phyloP scores from a whole-genome alignment of 2,329 filamentous ascomycete genomes.

The Lasiodiplodia sp. region DNA sequence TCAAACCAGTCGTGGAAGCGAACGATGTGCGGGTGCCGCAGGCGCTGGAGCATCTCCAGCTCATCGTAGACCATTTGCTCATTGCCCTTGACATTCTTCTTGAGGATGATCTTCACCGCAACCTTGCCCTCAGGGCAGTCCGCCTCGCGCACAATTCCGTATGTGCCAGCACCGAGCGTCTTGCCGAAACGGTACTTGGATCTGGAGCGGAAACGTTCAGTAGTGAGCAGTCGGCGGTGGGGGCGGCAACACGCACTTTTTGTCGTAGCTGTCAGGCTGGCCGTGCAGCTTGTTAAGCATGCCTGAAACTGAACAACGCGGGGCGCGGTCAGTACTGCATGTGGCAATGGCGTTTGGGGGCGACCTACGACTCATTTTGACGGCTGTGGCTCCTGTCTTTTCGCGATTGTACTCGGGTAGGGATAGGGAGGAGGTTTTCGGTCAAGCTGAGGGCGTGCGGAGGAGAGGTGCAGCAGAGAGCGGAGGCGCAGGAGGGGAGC shows the following conservation, averaged over 20 bases:
- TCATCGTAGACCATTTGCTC: slow-evolving; percentile 99
- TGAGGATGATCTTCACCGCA: slow-evolving; percentile 97
- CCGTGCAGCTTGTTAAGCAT: slow-evolving; percentile 97
- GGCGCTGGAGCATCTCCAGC: slow-evolving; percentile 86
- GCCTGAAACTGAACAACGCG: slow-evolving; percentile 69
- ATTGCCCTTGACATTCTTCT: slow-evolving; percentile 98
- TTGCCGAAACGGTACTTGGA: slow-evolving; percentile 90
- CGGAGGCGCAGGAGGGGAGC: slow-evolving; percentile 42
- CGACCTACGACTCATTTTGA: slow-evolving; percentile 46
- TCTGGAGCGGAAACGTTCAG: slow-evolving; percentile 55
- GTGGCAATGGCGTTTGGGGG: slow-evolving; percentile 21
- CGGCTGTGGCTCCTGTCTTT: slow-evolving; percentile 24
- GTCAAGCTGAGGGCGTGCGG: slow-evolving; percentile 41
- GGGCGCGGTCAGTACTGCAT: slow-evolving; percentile 33
- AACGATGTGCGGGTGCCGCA: slow-evolving; percentile 95
- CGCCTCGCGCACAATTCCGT: slow-evolving; percentile 96
- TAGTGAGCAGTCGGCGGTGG: slow-evolving; percentile 22
- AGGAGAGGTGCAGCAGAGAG: slow-evolving; percentile 37
- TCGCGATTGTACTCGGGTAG: slow-evolving; percentile 15
- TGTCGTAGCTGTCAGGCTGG: slow-evolving; percentile 98
- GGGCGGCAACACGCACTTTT: slow-evolving; percentile 71
- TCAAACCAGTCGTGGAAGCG: slow-evolving; percentile 99
- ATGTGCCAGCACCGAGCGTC: slow-evolving; percentile 94
- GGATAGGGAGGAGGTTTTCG: slow-evolving; percentile 39
- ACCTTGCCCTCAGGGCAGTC: slow-evolving; percentile 85